phyloP scores from a whole-genome alignment of 2,329 filamentous ascomycete species.

The Pleomassaria siparia region DNA sequence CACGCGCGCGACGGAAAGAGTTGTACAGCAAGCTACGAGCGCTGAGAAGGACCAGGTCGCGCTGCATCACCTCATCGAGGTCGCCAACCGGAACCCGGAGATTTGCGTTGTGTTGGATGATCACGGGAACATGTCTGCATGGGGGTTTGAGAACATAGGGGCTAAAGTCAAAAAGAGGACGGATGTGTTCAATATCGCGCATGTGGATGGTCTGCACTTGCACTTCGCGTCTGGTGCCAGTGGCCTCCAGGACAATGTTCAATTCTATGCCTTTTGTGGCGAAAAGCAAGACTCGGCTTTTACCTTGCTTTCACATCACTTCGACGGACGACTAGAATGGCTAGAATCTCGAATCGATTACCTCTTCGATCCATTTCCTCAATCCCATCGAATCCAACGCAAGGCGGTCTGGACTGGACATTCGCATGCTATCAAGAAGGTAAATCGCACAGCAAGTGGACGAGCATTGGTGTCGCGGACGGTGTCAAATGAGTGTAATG shows the following conservation, averaged over 20 bases:
- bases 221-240: conserved; percentile 39
- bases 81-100: conserved; percentile 83
- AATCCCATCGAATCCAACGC: conserved; percentile 59
- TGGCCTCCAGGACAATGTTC: conserved; percentile 59
- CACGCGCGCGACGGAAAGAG: conserved; percentile 72
- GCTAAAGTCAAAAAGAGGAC: conserved; percentile 65
- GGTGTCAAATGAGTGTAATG: conserved; percentile 72
- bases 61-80: conserved; percentile 79
- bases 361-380: conserved; percentile 72
- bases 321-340: conserved; percentile 81
- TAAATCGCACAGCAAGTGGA: conserved; percentile 82
- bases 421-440: conserved; percentile 76
- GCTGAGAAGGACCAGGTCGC: conserved; percentile 68
- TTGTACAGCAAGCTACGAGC: conserved; percentile 64
- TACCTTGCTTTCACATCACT: conserved; percentile 76
- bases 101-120: conserved; percentile 84
- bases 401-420: conserved; percentile 81
- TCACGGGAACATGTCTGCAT: conserved; percentile 84
- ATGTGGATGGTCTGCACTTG: conserved; percentile 63
- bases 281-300: conserved; percentile 62
- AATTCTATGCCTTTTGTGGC: conserved; percentile 73
- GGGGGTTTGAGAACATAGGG: conserved; percentile 86
- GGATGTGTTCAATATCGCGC: conserved; percentile 82
- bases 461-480: conserved; percentile 80
- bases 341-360: conserved; percentile 77